Base-by-base conservation (phyloP, 352 stramenopile species). In the Globisporangium sylvaticum region DNA sequence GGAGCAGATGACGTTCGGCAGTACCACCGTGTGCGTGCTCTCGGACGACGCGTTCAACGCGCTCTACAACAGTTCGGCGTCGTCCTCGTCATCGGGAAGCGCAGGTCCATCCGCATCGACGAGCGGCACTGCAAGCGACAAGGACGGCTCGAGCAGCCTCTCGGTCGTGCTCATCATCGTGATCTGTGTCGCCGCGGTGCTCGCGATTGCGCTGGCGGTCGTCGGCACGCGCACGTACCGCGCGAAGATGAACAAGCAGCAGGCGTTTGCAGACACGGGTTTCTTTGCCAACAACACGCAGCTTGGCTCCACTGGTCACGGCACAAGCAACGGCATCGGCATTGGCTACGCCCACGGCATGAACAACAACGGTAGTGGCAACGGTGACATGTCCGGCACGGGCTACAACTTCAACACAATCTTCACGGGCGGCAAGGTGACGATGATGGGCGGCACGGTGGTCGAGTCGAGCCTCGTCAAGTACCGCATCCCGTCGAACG, bases 381-480 rank as follows among this genome's bases (percentile, higher is more conserved):
- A 67, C 27, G n/a, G 34, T 3, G 54, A 66, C 46, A 32, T 50
- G 32, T 71, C 58, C 6, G 71, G 67, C 48, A 73, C 63, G 32
- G 62, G 46, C 37, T 72, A 76, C 66, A 78, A 69, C 52, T 85
- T 78, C 63, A 82, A 79, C 62, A 86, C 81, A 34, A 89, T 88
- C 55, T 85, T 84, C 63, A 85, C 67, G 48, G 77, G 70, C 50
- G 72, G 71, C 46, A 87, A 88, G 53, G 70, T 81, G 58, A 83
- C 73, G 7, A 78, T 84, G 67, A 85, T 80, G 75, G 83, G 81
- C 31, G 78, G 77, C 5, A 78, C 73, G 25, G 73, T 65, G 15
- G 78, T 86, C 24, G 86, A 94, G 67, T 81, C 77, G 22, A 84
- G 71, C 4, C 76, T 92, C 9, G 66, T 91, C 53, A 91, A 91